Conservation (phyloP, 2,329 filamentous ascomycete genomes). For the Hymenoscyphus repandus region DNA sequence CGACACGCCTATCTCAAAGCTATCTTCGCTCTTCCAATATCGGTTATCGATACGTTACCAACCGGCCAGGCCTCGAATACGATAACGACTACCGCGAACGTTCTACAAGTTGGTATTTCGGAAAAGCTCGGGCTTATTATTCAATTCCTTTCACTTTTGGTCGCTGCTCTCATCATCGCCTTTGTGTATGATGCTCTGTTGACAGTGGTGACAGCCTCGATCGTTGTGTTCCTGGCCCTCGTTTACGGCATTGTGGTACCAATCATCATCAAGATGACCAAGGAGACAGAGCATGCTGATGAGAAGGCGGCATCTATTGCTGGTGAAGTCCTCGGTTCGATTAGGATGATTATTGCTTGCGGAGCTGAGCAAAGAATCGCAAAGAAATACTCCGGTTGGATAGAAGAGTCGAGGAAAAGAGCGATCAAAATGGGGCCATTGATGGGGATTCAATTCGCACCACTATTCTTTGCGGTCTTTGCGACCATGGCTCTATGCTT, state of each 20-base stretch:
- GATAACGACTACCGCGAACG: constrained; percentile 60
- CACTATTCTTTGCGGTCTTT: constrained; percentile 36
- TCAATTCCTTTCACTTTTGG: constrained; percentile 48
- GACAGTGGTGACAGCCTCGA: constrained; percentile 52
- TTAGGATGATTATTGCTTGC: constrained; percentile 59
- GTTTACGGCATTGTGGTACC: constrained; percentile 46
- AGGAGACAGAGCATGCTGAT: constrained; percentile 44
- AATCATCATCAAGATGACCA: constrained; percentile 48
- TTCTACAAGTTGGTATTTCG: constrained; percentile 59
- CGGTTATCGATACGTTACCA: constrained; percentile 62
- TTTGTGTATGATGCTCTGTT: constrained; percentile 55
- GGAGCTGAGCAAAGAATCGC: constrained; percentile 53
- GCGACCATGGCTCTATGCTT: constrained; percentile 52
- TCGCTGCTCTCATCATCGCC: constrained; percentile 48
- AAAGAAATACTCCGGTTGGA: constrained; percentile 48
- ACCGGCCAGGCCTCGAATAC: constrained; percentile 36
- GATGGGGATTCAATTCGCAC: constrained; percentile 46
- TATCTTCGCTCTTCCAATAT: constrained; percentile 60
- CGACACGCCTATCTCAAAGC: constrained; percentile 59
- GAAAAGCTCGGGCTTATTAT: constrained; percentile 57
- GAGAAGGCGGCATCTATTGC: constrained; percentile 54
- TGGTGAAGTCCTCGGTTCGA: constrained; percentile 53
- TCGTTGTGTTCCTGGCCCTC: constrained; percentile 50
- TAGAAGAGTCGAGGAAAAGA: constrained; percentile 47
- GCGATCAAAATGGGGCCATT: constrained; percentile 46